Evolutionary conservation across 495 filamentous ascomycete species (phyloP).

Genomic region (Ascobolus immersus): DNA sequence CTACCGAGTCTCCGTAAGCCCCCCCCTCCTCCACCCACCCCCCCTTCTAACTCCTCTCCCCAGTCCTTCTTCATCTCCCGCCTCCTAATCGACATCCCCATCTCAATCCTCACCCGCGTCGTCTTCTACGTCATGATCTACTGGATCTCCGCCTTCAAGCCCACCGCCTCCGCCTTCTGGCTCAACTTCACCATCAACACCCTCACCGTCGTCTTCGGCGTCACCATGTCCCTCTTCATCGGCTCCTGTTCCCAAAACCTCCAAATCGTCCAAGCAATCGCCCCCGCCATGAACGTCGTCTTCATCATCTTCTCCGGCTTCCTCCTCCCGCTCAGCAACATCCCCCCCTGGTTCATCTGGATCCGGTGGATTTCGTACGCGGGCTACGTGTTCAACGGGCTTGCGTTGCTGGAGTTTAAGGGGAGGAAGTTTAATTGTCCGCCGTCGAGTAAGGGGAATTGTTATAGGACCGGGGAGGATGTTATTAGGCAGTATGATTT

Average conservation of each 20-base stretch:
- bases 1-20: conserved; percentile 1
- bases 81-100: not conserved
- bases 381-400: not conserved
- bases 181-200: not conserved
- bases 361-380: not conserved
- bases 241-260: not conserved
- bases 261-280: not conserved
- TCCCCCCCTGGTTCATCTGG: conserved; percentile 1
- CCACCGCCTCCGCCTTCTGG: not conserved
- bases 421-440: not conserved
- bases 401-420: not conserved
- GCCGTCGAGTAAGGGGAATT: not conserved
- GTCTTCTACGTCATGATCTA: not conserved
- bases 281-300: conserved; percentile 1
- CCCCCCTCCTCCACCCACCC: no score
- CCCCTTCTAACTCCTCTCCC: no score
- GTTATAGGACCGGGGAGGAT: not conserved
- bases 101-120: not conserved
- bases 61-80: not conserved
- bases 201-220: not conserved
- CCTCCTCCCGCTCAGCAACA: not conserved
- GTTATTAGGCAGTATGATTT: not conserved
- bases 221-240: conserved; percentile 2
- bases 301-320: not conserved
- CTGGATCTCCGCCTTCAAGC: not conserved